Evolutionary conservation across 2,329 filamentous ascomycete genomes (phyloP).

Genomic region (Elsinoe arachidis): DNA sequence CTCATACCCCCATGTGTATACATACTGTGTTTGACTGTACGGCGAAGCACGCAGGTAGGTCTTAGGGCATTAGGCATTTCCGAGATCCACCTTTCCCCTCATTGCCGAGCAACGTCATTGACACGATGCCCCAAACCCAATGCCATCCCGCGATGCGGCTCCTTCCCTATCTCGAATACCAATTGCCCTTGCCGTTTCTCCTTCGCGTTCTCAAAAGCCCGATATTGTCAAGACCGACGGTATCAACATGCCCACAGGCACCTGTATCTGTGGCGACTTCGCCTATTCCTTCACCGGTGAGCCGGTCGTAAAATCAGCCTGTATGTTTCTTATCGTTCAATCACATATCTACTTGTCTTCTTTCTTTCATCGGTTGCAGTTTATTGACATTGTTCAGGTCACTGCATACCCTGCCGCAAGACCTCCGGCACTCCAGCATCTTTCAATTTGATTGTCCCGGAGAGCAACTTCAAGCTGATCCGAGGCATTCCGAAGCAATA

Average conservation of each 20-base stretch:
- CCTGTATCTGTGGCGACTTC: constrained; percentile 29
- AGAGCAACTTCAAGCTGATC: constrained; percentile 23
- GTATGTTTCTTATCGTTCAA: not conserved
- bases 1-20: too few species aligned
- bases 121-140: not conserved
- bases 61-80: not conserved
- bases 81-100: not conserved
- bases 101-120: constrained; percentile 2
- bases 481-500: constrained; percentile 22
- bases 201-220: not conserved
- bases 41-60: too few species aligned
- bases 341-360: not conserved
- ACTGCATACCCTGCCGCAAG: constrained; percentile 27
- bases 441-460: constrained; percentile 23
- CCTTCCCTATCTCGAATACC: not conserved
- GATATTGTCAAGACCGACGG: not conserved
- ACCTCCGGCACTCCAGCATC: constrained; percentile 25
- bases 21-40: too few species aligned
- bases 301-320: constrained; percentile 21
- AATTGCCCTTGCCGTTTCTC: not conserved
- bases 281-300: constrained; percentile 28
- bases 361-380: not conserved
- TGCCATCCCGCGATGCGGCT: not conserved
- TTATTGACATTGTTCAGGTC: constrained; percentile 20
- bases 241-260: constrained; percentile 21